Evolutionary conservation across 768 basidiomycete species (phyloP), one percentile per base, ranked within the genome.

Genomic region (Russula griseocarnosa): DNA sequence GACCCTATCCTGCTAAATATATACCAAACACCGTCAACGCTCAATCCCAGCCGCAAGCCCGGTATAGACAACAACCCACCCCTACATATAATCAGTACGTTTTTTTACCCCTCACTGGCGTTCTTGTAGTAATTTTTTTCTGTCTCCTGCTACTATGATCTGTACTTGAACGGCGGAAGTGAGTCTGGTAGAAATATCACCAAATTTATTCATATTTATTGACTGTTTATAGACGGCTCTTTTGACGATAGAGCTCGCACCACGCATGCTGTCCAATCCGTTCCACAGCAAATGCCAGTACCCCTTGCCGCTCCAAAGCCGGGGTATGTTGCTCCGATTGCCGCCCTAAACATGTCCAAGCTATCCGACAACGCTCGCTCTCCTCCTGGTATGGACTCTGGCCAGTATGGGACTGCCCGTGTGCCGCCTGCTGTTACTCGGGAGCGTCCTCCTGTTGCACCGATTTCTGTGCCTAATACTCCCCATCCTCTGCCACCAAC

Each of bases 401-500:
- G 71, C 67, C 71, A 71, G 47, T 73, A 73, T 67, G 71, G 55
- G 4, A 46, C 51, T 18, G 60, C 57, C 32, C 58, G 57, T 55
- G 36, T 67, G 54, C 64, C 65, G 40, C 54, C 62, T 51, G 53
- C 69, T 62, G 62, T 54, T 72, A 70, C 20, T 53, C 70, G 72
- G 60, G 68, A 74, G 67, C 73, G 74, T 63, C 70, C 74, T 54
- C 62, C 67, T 50, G 61, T 70, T 55, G 65, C 74, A 63, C 62
- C 74, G 67, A 58, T 74, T 72, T 52, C 71, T 69, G 75, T 82
- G 32, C 83, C 85, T 11, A 79, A 76, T 60, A 71, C 79, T 2
- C 90, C 89, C 4, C 90, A 90, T 68, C 89, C 91, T 4, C 79
- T 93, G 4, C 85, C 84, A 58, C 84, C 90, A 0, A 87, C 90